Evolutionary conservation across 805 yeast species (phyloP).

Genomic region (Yamadazyma endophytica): DNA sequence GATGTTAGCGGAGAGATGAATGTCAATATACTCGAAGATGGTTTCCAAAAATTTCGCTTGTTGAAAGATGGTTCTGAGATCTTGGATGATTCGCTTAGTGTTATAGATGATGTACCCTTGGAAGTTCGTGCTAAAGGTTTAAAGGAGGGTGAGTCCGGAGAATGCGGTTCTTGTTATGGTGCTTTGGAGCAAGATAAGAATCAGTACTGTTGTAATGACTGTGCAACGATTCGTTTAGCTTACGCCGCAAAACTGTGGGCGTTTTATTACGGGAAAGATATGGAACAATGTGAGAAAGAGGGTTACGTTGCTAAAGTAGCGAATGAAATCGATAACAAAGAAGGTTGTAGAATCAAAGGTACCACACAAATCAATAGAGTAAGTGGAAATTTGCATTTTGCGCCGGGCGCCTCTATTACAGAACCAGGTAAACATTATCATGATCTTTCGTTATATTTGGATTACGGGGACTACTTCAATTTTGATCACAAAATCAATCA

Average conservation of each 20-base stretch:
- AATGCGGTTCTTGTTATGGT: constrained; percentile 93
- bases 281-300: constrained; percentile 87
- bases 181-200: constrained; percentile 56
- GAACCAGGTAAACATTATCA: constrained; percentile 67
- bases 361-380: constrained; percentile 76
- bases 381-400: constrained; percentile 89
- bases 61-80: constrained; percentile 46
- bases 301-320: constrained; percentile 70
- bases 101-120: constrained; percentile 21
- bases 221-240: constrained; percentile 76
- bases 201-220: constrained; percentile 75
- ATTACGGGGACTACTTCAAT: constrained; percentile 54
- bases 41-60: constrained; percentile 68
- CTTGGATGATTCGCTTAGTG: constrained; percentile 21
- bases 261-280: constrained; percentile 80
- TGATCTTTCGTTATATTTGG: constrained; percentile 70
- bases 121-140: constrained; percentile 29
- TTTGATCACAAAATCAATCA: constrained; percentile 78
- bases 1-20: constrained; percentile 86
- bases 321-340: constrained; percentile 48
- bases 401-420: constrained; percentile 82
- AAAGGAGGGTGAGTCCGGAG: constrained; percentile 26
- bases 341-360: constrained; percentile 89
- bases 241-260: constrained; percentile 81
- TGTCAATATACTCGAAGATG: constrained; percentile 63